Evolutionary conservation across 805 yeast genomes (phyloP).

Genomic region (Yamadazyma tumulicola): DNA sequence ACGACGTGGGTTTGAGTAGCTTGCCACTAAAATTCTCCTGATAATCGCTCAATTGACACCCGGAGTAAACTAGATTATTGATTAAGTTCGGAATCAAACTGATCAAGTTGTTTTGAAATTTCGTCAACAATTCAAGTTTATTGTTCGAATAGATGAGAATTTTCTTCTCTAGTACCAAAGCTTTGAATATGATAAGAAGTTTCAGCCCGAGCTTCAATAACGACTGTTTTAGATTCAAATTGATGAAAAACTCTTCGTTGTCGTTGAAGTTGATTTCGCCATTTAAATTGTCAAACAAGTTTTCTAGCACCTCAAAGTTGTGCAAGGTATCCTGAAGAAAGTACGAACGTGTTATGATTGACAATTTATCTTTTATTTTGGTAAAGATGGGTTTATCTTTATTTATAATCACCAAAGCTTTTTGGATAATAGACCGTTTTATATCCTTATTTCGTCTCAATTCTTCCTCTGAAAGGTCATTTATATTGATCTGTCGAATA

Average conservation of each 20-base stretch:
- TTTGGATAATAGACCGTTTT: conserved; percentile 86
- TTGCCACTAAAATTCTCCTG: conserved; percentile 44
- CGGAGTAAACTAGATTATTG: conserved; percentile 68
- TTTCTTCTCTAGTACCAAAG: conserved; percentile 69
- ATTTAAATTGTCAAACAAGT: conserved; percentile 65
- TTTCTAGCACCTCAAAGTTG: conserved; percentile 64
- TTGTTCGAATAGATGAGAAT: conserved; percentile 71
- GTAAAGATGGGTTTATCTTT: conserved; percentile 78
- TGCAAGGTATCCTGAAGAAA: conserved; percentile 77
- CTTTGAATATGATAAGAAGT: conserved; percentile 67
- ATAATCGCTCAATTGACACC: conserved; percentile 67
- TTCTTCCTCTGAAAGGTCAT: conserved; percentile 48
- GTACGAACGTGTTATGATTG: conserved; percentile 83
- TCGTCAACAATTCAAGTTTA: conserved; percentile 76
- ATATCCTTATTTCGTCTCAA: conserved; percentile 54
- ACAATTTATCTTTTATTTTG: conserved; percentile 83
- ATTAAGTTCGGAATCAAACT: conserved; percentile 81
- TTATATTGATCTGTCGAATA: conserved; percentile 73
- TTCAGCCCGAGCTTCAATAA: conserved; percentile 56
- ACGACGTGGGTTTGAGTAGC: conserved; percentile 57
- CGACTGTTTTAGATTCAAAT: conserved; percentile 66
- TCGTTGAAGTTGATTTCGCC: conserved; percentile 24
- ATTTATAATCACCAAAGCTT: conserved; percentile 82
- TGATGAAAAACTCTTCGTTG: conserved; percentile 49
- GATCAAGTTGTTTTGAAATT: conserved; percentile 77